Evolutionary conservation across 148 eudicot species (phyloP).

Genomic region (Chenopodium album): DNA sequence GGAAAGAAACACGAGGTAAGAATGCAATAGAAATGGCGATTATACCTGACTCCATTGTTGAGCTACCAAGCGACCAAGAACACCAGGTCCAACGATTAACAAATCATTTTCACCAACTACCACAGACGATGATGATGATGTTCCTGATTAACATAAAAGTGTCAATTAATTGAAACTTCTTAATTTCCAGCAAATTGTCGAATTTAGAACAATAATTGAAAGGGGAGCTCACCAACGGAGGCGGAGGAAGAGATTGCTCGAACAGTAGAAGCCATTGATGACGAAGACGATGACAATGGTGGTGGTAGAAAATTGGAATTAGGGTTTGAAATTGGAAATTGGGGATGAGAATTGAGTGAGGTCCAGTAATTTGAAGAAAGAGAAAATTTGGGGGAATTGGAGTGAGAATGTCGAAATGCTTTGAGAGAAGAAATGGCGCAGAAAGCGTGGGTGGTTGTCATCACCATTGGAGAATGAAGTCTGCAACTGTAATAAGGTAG

Average conservation of each 20-base stretch:
- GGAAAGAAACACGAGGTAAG: neutral
- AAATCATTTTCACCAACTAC: constrained; percentile 51
- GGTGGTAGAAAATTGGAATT: constrained; percentile 4
- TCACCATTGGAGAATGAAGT: too few species aligned
- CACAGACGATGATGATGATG: constrained; percentile 34
- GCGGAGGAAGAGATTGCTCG: constrained; percentile 20
- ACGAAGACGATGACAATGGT: constrained; percentile 2
- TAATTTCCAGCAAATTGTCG: neutral
- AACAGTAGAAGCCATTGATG: constrained; percentile 24
- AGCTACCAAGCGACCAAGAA: constrained; percentile 81
- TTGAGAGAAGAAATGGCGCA: constrained; percentile 12
- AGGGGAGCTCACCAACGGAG: constrained; percentile 17
- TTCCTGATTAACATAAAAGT: neutral
- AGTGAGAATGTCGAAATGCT: neutral
- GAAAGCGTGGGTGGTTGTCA: neutral
- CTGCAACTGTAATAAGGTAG: too few species aligned
- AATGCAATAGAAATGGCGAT: neutral
- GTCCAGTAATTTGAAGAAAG: neutral
- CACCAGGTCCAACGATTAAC: constrained; percentile 87
- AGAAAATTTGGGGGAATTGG: neutral
- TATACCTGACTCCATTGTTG: constrained; percentile 69
- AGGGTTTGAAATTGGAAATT: neutral
- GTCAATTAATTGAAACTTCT: neutral
- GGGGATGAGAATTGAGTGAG: neutral
- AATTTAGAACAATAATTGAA: neutral